Conservation (phyloP, 495 filamentous ascomycete species). For the Gamarada debralockiae region DNA sequence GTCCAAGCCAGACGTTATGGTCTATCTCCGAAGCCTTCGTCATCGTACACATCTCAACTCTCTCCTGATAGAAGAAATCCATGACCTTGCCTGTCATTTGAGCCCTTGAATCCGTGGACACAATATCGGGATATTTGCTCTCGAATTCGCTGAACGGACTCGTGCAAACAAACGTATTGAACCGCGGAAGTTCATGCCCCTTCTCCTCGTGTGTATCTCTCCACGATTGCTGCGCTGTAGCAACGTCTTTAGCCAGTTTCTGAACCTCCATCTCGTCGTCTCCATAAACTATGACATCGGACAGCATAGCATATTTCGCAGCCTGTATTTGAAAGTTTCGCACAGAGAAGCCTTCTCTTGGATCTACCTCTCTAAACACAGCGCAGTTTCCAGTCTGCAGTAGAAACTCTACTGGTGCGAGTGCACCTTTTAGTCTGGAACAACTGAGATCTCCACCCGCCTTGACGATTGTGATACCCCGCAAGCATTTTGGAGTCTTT, state of each 20-base stretch:
- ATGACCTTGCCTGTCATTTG: slow-evolving; percentile 72
- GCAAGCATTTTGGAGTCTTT: slow-evolving; percentile 72
- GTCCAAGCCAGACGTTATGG: slow-evolving; percentile 85
- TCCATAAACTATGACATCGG: slow-evolving; percentile 90
- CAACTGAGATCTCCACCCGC: slow-evolving; percentile 71
- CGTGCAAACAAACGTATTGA: slow-evolving; percentile 77
- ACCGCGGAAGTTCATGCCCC: slow-evolving; percentile 53
- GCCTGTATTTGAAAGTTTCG: slow-evolving; percentile 97
- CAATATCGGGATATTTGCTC: slow-evolving; percentile 59
- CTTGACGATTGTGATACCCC: slow-evolving; percentile 84
- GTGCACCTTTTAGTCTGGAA: slow-evolving; percentile 81
- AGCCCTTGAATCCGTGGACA: slow-evolving; percentile 72
- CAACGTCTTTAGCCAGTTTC: slow-evolving; percentile 65
- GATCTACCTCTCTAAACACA: slow-evolving; percentile 53
- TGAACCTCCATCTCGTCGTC: slow-evolving; percentile 62
- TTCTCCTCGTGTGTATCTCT: slow-evolving; percentile 54
- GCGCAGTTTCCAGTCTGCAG: slow-evolving; percentile 27
- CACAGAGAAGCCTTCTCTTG: slow-evolving; percentile 75
- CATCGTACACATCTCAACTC: slow-evolving; percentile 91
- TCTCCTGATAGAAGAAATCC: slow-evolving; percentile 89
- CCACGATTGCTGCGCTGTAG: slow-evolving; percentile 73
- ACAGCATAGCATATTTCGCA: slow-evolving; percentile 81
- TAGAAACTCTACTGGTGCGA: slow-evolving; percentile 76
- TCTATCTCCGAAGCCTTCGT: slow-evolving; percentile 84
- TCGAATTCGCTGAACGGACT: slow-evolving; percentile 74